Evolutionary conservation across 371 early-diverging fungal species (phyloP).

Genomic region (Dichotomocladium elegans): DNA sequence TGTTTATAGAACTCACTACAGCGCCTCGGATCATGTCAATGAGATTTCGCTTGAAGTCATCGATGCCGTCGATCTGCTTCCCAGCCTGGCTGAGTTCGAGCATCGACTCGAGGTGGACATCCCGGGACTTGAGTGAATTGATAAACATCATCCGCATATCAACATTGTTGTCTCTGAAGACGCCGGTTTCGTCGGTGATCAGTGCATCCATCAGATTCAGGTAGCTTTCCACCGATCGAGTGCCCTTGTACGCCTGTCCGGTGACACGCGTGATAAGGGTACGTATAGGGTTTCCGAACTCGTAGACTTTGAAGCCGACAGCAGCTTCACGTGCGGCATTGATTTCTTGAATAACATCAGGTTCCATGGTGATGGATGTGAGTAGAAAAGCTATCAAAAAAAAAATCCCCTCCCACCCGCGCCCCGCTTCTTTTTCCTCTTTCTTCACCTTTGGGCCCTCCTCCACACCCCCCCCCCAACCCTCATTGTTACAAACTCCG

Average conservation of each 20-base stretch:
- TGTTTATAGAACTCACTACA: constrained; percentile 16
- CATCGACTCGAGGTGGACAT: constrained; percentile 24
- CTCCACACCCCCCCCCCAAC: too few relatives aligned
- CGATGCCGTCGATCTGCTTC: constrained; percentile 1
- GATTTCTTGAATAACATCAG: too few relatives aligned
- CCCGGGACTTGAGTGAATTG: constrained; percentile 30
- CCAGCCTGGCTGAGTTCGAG: constrained; percentile 22
- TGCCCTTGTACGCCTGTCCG: constrained; percentile 19
- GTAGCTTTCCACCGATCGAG: constrained; percentile 25
- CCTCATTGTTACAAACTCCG: too few relatives aligned
- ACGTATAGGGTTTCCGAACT: constrained; percentile 10
- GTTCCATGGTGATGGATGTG: neutral
- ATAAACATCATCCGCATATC: constrained; percentile 19
- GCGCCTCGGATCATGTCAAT: constrained; percentile 29
- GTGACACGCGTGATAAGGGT: constrained; percentile 16
- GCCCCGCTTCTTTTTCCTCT: too few relatives aligned
- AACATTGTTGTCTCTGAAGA: constrained; percentile 15
- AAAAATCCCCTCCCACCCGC: too few relatives aligned
- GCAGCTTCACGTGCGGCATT: neutral
- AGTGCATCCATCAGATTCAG: constrained; percentile 20
- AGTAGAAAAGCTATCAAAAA: too few relatives aligned
- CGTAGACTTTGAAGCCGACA: neutral
- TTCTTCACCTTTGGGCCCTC: too few relatives aligned
- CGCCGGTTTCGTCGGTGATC: constrained; percentile 20
- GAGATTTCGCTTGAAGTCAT: constrained; percentile 13